Percentiles rank a stretch among this genome's conserved stretches.
Evolutionary conservation across 345 rosid genomes (phyloP).

Genomic region (Litchi chinensis): DNA sequence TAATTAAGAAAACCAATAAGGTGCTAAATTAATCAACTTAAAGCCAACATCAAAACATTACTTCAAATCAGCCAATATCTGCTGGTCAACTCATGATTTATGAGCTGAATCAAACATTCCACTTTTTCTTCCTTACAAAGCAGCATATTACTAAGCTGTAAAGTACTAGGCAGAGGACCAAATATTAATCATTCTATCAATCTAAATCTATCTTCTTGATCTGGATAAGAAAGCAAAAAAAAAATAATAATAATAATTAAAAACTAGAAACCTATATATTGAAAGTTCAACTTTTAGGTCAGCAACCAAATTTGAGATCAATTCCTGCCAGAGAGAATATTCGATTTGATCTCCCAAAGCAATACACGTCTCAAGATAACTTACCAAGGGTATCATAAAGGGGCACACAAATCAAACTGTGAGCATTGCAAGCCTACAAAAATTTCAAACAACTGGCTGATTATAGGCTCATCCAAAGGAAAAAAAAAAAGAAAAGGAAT

Average conservation of each 20-base stretch:
- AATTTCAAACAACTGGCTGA: constrained; percentile 13
- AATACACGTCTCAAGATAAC: constrained; percentile 10
- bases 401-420: constrained; percentile 84
- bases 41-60: constrained; percentile 13
- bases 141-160: neutral
- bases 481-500: neutral
- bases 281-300: neutral
- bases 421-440: constrained; percentile 82
- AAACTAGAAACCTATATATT: neutral
- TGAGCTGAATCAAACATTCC: neutral
- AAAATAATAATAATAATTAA: too few species aligned
- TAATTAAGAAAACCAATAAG: constrained; percentile 23
- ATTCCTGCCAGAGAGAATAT: too few species aligned
- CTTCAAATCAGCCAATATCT: neutral
- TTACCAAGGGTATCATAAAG: constrained; percentile 96
- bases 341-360: neutral
- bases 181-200: neutral
- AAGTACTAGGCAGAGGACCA: neutral
- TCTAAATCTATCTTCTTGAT: too few species aligned
- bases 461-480: neutral
- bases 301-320: neutral
- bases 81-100: neutral
- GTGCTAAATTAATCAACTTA: neutral
- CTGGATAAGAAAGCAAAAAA: too few species aligned
- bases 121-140: too few species aligned